Conservation (phyloP, 2,329 filamentous ascomycete genomes). For the Colletotrichum sp. region DNA sequence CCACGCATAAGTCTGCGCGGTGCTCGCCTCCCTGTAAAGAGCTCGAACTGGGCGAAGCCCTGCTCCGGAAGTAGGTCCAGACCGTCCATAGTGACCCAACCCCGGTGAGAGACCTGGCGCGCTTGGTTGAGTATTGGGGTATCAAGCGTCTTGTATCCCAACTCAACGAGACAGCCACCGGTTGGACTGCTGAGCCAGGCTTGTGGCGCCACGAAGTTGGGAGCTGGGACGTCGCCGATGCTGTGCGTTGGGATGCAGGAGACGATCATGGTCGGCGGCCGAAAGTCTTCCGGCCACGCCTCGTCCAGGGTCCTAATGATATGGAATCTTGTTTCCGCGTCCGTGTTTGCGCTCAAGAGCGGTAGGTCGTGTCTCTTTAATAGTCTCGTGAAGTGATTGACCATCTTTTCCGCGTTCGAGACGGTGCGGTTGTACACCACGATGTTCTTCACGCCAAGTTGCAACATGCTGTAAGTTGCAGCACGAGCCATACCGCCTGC, state of each 20-base stretch:
- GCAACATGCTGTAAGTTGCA: slow-evolving; percentile 79
- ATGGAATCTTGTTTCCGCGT: slow-evolving; percentile 52
- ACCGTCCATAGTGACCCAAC: slow-evolving; percentile 80
- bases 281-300: slow-evolving; percentile 68
- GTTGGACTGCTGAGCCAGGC: slow-evolving; percentile 76
- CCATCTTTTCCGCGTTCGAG: slow-evolving; percentile 70
- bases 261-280: slow-evolving; percentile 74
- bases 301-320: slow-evolving; percentile 65
- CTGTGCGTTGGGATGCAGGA: slow-evolving; percentile 78
- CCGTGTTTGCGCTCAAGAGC: slow-evolving; percentile 38
- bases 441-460: slow-evolving; percentile 77
- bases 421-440: slow-evolving; percentile 76
- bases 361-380: slow-evolving; percentile 48
- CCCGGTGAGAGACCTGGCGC: slow-evolving; percentile 59
- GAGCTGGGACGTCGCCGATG: slow-evolving; percentile 66
- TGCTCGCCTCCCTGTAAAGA: slow-evolving; percentile 76
- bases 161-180: slow-evolving; percentile 77
- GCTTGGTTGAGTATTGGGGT: slow-evolving; percentile 76
- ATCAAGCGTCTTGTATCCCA: slow-evolving; percentile 75
- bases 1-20: slow-evolving; percentile 74
- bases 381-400: slow-evolving; percentile 70
- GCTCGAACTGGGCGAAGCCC: slow-evolving; percentile 81
- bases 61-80: slow-evolving; percentile 80
- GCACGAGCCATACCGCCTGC: slow-evolving; percentile 80
- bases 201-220: slow-evolving; percentile 72